Base-by-base conservation (phyloP, 768 basidiomycete species). In the Brasilioporus rufonigricans region DNA sequence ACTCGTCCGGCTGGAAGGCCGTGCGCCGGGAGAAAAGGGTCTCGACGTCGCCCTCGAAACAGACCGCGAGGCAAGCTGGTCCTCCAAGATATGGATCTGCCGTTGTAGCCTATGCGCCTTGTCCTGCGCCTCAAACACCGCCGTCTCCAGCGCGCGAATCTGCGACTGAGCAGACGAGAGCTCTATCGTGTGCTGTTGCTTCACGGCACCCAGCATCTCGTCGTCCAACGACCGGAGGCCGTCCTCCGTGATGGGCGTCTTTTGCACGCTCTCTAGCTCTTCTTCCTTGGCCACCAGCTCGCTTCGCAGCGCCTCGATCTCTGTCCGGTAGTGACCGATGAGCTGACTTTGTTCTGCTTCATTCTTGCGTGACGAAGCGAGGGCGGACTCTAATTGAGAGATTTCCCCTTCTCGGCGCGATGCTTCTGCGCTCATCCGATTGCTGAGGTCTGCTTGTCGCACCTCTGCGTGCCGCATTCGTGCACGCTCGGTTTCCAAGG, bases 121-220 rank as follows among this genome's bases (percentile, higher is more conserved):
- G 39, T 83, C 84, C 58, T 92, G 87, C 27, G 87, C 84, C 56
- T 89, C 82, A 69, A 88, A 93, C 27, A 87, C 76, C 12, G 79
- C 69, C 11, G 82, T 82, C 71, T 95, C 91, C 62, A 93, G 76
- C 4, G 81, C 79, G 12, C 93, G 83, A 47, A 94, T 86, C 65
- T 85, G 84, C 0, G 89, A 89, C 33, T 89, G 89, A 4, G 91
- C 84, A 12, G 82, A 75, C 33, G 91, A 93, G 8, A 94, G 77
- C 55, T 93, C 91, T 53, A 95, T 80, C 13, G 81, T 78, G 62
- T 92, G 88, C 59, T 91, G 87, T 63, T 92, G 88, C 44, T 62
- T 77, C 32, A 89, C 71, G 24, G 85, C 81, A 53, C 81, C 79
- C 19, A 91, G 69, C 74, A 92, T 80, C 72, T 93, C 91, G 62